A percentile compares a stretch with the other conserved stretches of the same genome.
phyloP scores from a whole-genome alignment of 2,329 filamentous ascomycete species.

The Xylariomycetidae sp. region DNA sequence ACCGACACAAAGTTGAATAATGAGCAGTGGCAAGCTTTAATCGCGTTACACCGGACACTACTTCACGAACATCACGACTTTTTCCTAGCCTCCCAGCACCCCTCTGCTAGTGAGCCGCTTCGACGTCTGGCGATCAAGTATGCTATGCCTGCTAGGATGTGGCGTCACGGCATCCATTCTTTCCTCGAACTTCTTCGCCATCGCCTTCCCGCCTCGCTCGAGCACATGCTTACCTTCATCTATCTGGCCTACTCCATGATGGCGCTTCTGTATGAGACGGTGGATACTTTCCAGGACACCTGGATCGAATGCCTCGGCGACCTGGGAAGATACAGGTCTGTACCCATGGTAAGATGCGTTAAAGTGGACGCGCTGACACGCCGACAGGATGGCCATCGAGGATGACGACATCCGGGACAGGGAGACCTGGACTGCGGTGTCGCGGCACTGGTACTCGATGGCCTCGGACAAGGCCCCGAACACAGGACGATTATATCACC shows the following conservation, averaged over 20 bases:
- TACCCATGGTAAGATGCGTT: slow-evolving; percentile 4
- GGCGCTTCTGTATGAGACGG: slow-evolving; percentile 78
- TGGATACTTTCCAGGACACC: slow-evolving; percentile 74
- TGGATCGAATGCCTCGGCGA: slow-evolving; percentile 95
- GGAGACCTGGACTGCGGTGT: slow-evolving; percentile 76
- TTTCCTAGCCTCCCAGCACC: slow-evolving; percentile 82
- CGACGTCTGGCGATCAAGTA: slow-evolving; percentile 70
- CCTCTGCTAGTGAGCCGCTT: slow-evolving; percentile 63
- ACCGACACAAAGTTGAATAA: slow-evolving; percentile 40
- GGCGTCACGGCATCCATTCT: slow-evolving; percentile 84
- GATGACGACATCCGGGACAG: slow-evolving; percentile 69
- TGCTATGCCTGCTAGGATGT: slow-evolving; percentile 89
- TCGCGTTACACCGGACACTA: slow-evolving; percentile 73
- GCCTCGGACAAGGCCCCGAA: slow-evolving; percentile 71
- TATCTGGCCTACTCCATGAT: slow-evolving; percentile 89
- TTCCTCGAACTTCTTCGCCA: slow-evolving; percentile 74
- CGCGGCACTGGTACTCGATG: slow-evolving; percentile 77
- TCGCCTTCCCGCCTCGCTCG: slow-evolving; percentile 67
- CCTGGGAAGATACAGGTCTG: slow-evolving; percentile 61
- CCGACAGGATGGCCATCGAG: slow-evolving; percentile 75
- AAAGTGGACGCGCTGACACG: slow-evolving; percentile 8
- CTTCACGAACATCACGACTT: slow-evolving; percentile 82
- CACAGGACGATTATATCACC: slow-evolving; percentile 78
- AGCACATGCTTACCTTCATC: slow-evolving; percentile 89
- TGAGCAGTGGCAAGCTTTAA: slow-evolving; percentile 79